phyloP scores from a whole-genome alignment of 495 filamentous ascomycete genomes.

The Aspergillus asperescens region DNA sequence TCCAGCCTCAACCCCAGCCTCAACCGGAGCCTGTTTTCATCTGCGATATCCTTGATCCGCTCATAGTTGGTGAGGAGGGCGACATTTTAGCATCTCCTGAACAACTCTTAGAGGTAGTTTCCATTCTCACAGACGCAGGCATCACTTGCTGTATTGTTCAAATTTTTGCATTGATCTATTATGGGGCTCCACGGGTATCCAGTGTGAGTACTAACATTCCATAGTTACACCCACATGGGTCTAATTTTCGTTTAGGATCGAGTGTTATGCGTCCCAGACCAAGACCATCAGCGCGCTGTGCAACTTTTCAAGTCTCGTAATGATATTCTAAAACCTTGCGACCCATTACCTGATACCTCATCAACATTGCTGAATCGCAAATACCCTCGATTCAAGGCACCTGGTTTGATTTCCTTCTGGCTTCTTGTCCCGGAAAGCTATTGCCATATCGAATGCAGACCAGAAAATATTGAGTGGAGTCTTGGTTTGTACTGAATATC shows the following conservation, averaged over 20 bases:
- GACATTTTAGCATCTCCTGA: not conserved
- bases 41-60: not conserved
- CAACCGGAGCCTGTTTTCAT: not conserved
- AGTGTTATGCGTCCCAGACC: not conserved
- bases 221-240: not conserved
- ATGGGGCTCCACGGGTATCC: not conserved
- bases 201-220: not conserved
- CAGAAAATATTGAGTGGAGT: constrained; percentile 7
- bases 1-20: not conserved
- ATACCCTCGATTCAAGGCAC: constrained; percentile 7
- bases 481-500: not conserved
- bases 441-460: not conserved
- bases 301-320: not conserved
- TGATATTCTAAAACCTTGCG: constrained; percentile 8
- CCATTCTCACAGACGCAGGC: not conserved
- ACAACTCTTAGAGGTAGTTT: not conserved
- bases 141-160: constrained; percentile 1
- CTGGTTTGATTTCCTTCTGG: constrained; percentile 1
- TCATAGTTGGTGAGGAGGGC: not conserved
- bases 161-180: constrained; percentile 4
- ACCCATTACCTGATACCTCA: not conserved
- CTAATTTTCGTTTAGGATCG: constrained; percentile 2
- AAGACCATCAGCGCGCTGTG: not conserved
- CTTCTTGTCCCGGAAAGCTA: constrained; percentile 4
- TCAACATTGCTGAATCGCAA: not conserved